Conservation (phyloP, 768 basidiomycete genomes). For the Mycena alexandri region DNA sequence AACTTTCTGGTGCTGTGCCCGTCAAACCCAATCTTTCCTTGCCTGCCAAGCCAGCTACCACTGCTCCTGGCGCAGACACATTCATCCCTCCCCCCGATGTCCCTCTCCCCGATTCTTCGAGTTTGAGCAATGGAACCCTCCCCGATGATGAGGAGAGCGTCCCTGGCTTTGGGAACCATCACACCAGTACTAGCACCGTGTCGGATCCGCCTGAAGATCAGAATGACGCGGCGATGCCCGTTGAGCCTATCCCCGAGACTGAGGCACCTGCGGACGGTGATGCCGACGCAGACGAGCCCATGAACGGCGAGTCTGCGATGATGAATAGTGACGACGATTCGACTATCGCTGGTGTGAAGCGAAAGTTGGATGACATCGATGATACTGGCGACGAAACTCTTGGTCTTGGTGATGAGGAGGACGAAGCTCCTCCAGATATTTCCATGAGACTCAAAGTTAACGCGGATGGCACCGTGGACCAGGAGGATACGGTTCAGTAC, state of each 20-base stretch:
- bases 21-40: slow-evolving; percentile 58
- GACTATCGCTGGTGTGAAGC: slow-evolving; percentile 52
- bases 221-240: slow-evolving; percentile 18
- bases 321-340: slow-evolving; percentile 32
- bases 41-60: slow-evolving; percentile 52
- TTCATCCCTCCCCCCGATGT: slow-evolving; percentile 31
- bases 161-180: slow-evolving; percentile 53
- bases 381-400: slow-evolving; percentile 61
- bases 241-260: slow-evolving; percentile 24
- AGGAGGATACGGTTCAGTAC: slow-evolving; percentile 93
- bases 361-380: slow-evolving; percentile 55
- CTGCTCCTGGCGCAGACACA: slow-evolving; percentile 45
- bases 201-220: slow-evolving; percentile 13
- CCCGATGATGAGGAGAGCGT: slow-evolving; percentile 48
- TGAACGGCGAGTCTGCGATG: slow-evolving; percentile 39
- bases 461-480: slow-evolving; percentile 93
- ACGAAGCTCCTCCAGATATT: slow-evolving; percentile 58
- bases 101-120: slow-evolving; percentile 43
- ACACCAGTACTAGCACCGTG: slow-evolving; percentile 17
- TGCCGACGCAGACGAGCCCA: slow-evolving; percentile 43
- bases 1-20: slow-evolving; percentile 73
- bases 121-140: slow-evolving; percentile 43
- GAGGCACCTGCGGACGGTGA: slow-evolving; percentile 44
- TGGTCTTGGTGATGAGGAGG: slow-evolving; percentile 59
- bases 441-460: slow-evolving; percentile 80